Percentiles rank a stretch among this genome's conserved stretches.
Conservation (phyloP, 306 rosid species). For the Potentilla sterilis region DNA sequence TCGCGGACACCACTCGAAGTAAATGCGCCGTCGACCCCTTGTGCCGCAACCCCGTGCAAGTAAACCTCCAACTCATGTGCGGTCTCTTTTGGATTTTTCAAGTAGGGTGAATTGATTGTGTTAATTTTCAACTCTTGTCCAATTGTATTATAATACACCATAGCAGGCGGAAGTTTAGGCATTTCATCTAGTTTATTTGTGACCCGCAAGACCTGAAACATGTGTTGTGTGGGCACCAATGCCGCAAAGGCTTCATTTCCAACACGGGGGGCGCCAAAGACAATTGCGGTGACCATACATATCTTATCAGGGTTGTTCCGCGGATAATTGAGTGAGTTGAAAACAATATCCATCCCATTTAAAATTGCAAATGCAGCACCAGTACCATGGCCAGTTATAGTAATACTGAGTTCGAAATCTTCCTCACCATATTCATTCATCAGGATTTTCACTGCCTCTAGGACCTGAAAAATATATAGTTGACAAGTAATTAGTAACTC, state of each 20-base stretch:
- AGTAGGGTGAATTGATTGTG: not conserved
- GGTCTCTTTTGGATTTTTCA: not conserved
- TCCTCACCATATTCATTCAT: not conserved
- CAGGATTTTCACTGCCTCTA: not conserved
- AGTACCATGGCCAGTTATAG: not conserved
- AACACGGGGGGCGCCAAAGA: constrained; percentile 1
- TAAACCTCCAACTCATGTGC: not conserved
- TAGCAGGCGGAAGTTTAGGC: not conserved
- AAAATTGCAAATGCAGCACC: constrained; percentile 2
- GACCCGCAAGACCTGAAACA: not conserved
- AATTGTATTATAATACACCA: not conserved
- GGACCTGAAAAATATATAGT: not conserved
- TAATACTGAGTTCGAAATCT: not conserved
- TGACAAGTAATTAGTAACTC: not conserved
- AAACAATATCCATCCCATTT: not conserved
- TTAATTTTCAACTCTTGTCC: not conserved
- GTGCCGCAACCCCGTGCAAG: not conserved
- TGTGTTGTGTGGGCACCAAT: not conserved
- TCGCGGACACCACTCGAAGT: not conserved
- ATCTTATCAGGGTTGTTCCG: not conserved
- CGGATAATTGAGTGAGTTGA: not conserved
- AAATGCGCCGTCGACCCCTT: not conserved
- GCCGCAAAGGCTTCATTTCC: not conserved
- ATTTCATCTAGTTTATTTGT: not conserved
- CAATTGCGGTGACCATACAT: not conserved